Evolutionary conservation across 768 basidiomycete genomes (phyloP).

Genomic region (Suillus fuscotomentosus): DNA sequence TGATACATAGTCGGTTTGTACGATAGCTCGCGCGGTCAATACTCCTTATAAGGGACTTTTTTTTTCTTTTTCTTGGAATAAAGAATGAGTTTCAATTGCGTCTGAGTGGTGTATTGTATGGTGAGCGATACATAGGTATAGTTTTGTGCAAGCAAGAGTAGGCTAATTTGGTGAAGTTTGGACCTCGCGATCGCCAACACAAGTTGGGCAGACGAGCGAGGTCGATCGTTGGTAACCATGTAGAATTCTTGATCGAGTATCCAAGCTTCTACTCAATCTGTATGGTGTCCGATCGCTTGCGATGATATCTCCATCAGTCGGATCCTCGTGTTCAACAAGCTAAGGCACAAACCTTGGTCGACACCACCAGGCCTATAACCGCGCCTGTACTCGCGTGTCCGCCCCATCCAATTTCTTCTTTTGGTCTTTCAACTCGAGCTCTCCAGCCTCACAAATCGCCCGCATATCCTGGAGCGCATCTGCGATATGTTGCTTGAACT

Average conservation of each 20-base stretch:
- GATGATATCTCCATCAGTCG: not conserved
- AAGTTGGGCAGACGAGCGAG: not conserved
- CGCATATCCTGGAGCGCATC: slow-evolving; percentile 72
- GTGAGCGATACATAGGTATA: not conserved
- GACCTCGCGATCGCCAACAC: not conserved
- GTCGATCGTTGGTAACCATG: no score
- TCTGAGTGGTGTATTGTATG: not conserved
- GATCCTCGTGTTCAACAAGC: not conserved
- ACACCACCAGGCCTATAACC: not conserved
- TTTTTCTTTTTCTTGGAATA: not conserved
- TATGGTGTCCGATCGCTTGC: not conserved
- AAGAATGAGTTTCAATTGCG: not conserved
- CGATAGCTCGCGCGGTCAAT: not conserved
- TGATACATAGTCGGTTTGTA: not conserved
- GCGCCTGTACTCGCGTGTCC: not conserved
- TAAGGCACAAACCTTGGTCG: not conserved
- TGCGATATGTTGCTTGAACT: slow-evolving; percentile 60
- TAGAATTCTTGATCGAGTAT: not conserved
- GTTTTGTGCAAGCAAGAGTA: not conserved
- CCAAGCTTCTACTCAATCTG: not conserved
- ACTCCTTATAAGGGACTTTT: not conserved
- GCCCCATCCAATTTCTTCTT: not conserved
- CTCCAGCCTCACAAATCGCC: slow-evolving; percentile 37
- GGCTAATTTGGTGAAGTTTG: not conserved
- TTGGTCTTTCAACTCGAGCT: not conserved